Evolutionary conservation across 768 basidiomycete genomes (phyloP).

Genomic region (Hypholoma fasciculare): DNA sequence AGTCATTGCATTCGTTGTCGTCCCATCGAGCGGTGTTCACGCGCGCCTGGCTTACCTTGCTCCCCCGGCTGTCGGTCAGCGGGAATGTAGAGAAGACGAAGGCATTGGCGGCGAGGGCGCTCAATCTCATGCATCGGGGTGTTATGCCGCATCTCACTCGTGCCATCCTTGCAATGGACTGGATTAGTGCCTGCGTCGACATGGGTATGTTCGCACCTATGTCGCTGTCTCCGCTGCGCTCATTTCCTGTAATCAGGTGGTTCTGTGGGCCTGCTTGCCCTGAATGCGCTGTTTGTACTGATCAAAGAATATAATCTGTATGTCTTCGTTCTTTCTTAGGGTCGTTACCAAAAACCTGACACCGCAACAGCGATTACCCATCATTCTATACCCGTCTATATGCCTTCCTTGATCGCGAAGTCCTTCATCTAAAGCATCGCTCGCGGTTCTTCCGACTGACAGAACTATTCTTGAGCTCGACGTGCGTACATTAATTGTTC

Average conservation of each 20-base stretch:
- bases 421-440: slow-evolving; percentile 90
- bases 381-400: slow-evolving; percentile 94
- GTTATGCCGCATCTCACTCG: slow-evolving; percentile 84
- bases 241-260: slow-evolving; percentile 53
- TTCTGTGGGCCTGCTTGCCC: slow-evolving; percentile 79
- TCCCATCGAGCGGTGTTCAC: slow-evolving; percentile 85
- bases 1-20: slow-evolving; percentile 72
- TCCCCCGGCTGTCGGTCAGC: slow-evolving; percentile 55
- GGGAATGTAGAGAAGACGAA: slow-evolving; percentile 35
- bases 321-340: slow-evolving; percentile 2
- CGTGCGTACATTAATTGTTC: slow-evolving; percentile 50
- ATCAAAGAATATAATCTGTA: slow-evolving; percentile 94
- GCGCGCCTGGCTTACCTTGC: slow-evolving; percentile 72
- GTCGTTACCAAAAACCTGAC: background rate
- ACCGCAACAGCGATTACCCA: slow-evolving; percentile 79
- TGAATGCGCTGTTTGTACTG: slow-evolving; percentile 89
- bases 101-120: slow-evolving; percentile 49
- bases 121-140: slow-evolving; percentile 81
- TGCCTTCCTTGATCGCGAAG: slow-evolving; percentile 81
- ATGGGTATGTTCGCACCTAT: slow-evolving; percentile 48
- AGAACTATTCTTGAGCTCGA: slow-evolving; percentile 89
- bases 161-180: slow-evolving; percentile 85
- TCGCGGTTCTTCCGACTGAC: slow-evolving; percentile 93
- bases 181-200: slow-evolving; percentile 84
- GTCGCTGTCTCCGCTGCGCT: background rate